Percentiles rank a stretch among this genome's conserved stretches.
phyloP scores from a whole-genome alignment of 441 rosid genomes.

The Mallotus repandus region DNA sequence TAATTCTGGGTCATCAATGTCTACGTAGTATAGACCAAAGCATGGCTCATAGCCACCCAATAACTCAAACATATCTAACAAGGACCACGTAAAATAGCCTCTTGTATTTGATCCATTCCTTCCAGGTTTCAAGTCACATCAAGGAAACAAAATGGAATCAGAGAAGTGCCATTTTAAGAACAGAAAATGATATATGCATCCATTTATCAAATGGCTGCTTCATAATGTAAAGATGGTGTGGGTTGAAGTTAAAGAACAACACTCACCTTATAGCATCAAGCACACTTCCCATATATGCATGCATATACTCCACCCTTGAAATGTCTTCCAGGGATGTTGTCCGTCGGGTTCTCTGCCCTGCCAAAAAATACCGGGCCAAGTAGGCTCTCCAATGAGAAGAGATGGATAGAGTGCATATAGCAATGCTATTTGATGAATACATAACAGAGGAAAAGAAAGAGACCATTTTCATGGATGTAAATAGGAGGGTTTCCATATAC shows the following conservation, averaged over 20 bases:
- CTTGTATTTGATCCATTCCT: slow-evolving; percentile 66
- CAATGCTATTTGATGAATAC: no score
- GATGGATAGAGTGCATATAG: no score
- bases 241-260: neutral
- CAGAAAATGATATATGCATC: neutral
- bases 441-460: slow-evolving; percentile 15
- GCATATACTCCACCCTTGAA: slow-evolving; percentile 45
- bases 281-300: slow-evolving; percentile 43
- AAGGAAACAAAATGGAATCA: neutral
- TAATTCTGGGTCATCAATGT: slow-evolving; percentile 48
- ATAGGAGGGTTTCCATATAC: slow-evolving; percentile 63
- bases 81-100: slow-evolving; percentile 68
- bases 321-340: slow-evolving; percentile 46
- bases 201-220: no score
- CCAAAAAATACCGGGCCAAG: neutral
- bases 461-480: slow-evolving; percentile 78
- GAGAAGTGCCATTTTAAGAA: neutral
- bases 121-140: neutral
- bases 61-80: slow-evolving; percentile 54
- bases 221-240: no score
- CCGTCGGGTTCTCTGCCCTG: slow-evolving; percentile 40
- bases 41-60: slow-evolving; percentile 39
- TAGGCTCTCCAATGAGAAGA: no score
- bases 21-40: slow-evolving; percentile 53
- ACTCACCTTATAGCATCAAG: slow-evolving; percentile 60